phyloP scores from a whole-genome alignment of 306 rosid species.

The Sophora flavescens region DNA sequence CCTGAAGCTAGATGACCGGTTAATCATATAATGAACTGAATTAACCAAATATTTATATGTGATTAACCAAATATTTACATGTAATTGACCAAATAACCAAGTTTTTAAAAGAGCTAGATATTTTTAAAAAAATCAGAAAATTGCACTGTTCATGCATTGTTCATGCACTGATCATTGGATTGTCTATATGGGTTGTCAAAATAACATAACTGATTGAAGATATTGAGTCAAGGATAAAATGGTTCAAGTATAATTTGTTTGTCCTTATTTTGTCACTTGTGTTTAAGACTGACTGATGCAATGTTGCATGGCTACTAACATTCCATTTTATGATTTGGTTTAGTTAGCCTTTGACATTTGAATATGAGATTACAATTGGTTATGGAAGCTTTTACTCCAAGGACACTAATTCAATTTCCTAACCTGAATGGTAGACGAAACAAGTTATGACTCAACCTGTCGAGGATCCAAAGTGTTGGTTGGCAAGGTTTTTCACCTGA shows the following conservation, averaged over 20 bases:
- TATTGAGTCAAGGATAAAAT: background rate
- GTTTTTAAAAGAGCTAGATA: no score
- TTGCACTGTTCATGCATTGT: no score
- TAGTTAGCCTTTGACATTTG: background rate
- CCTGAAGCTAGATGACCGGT: no score
- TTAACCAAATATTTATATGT: no score
- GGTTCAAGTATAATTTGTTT: background rate
- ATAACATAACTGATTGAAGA: no score
- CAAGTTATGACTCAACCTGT: background rate
- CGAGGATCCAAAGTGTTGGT: background rate
- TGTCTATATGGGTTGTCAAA: no score
- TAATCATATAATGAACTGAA: no score
- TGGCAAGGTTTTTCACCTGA: background rate
- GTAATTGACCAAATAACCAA: no score
- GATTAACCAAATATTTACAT: no score
- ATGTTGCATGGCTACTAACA: background rate
- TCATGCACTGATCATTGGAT: no score
- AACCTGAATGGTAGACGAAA: background rate
- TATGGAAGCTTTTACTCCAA: background rate
- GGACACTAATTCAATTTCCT: background rate
- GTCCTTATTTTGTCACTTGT: background rate
- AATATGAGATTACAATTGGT: background rate
- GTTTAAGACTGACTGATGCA: background rate
- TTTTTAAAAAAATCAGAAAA: no score
- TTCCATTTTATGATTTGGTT: no score